Base-by-base conservation (phyloP, 1,284 basidiomycete species). In the Moesziomyces aphidis region DNA sequence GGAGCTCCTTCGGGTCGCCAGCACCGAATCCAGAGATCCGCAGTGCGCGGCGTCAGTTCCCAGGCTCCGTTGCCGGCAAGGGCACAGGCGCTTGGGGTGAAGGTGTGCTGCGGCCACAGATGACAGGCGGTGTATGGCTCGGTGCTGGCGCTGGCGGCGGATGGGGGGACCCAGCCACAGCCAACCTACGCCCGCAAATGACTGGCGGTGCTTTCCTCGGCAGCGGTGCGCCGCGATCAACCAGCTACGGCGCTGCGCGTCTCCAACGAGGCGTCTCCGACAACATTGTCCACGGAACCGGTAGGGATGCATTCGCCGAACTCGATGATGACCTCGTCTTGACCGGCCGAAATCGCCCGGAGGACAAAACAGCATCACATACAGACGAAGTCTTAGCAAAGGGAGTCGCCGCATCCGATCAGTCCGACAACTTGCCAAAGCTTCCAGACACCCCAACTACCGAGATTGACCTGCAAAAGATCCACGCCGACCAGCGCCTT, bases 61-160 rank as follows among this genome's bases (percentile, higher is more conserved):
- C 74, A 2, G 80, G 72, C 24, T 65, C 64, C 7, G 60, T 66
- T n/a, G 59, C 69, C 21, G 72, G 65, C 22, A 69, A 63, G 23
- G 78, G 78, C 5, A 76, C 66, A 7, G 77, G 77, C 13, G 68
- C 69, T 17, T 79, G 78, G 74, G 76, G 78, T 5, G 78, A 80
- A 48, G 71, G 73, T 19, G 78, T 77, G 17, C 57, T 81, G 15
- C 60, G 78, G 28, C 80, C 80, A 23, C 80, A 81, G 61, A 67
- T 78, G 67, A 81, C 80, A 8, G 80, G 80, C 15, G 80, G 78
- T 23, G 70, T 73, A 24, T 79, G 78, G 78, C 66, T 78, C 23
- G 80, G 76, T n/a, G 62, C 54, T 13, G 73, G 67, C 23, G 61
- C 63, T 39, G 65, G 66, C 15, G 72, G 72, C 22, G 63, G 69